Evolutionary conservation across 306 rosid species (phyloP), one percentile per base, ranked within the genome.

Genomic region (Carpinus viminea): DNA sequence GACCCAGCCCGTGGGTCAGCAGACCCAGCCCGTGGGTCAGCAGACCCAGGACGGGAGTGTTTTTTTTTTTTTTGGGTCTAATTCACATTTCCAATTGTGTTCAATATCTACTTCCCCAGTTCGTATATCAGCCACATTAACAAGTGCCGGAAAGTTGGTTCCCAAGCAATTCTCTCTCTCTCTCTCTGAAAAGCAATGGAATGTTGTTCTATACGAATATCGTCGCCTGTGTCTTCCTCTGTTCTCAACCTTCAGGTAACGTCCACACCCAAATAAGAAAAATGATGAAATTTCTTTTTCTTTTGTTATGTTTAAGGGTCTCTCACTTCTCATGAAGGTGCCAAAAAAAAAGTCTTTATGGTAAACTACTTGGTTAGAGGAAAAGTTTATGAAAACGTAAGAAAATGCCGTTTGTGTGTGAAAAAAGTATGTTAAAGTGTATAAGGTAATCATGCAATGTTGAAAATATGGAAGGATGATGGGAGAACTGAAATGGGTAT

Each of bases 171-270:
- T n/a, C 61, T 46, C 34, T 8, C 18, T 28, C 16, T 38, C 8
- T 26, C 1, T 1, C 1, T 1, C 0, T 28, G 56, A 2, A 59
- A 59, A 2, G 9, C 47, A 52, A 92, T 92, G 97, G 94, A 87
- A 72, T 75, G 68, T 68, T 80, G 74, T 73, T 77, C 74, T 65
- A 12, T 81, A 18, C 87, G 82, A 43, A 81, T 85, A 8, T 75
- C 91, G 0, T 73, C 83, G 34, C 73, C 89, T 65, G 2, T 82
- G 78, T 73, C 88, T 51, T 81, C 83, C 55, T 75, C 89, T 24
- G 24, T 80, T 57, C 87, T 87, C 86, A 81, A 80, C 74, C 79
- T 74, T 54, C 89, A 82, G 94, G 97, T 92, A 24, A 79, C 53
- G 31, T 5, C 21, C 70, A 28, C 26, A 28, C 70, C 70, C 48